Evolutionary conservation across 2,329 filamentous ascomycete genomes (phyloP).

Genomic region (Chrysoporthe deuterocubensis): DNA sequence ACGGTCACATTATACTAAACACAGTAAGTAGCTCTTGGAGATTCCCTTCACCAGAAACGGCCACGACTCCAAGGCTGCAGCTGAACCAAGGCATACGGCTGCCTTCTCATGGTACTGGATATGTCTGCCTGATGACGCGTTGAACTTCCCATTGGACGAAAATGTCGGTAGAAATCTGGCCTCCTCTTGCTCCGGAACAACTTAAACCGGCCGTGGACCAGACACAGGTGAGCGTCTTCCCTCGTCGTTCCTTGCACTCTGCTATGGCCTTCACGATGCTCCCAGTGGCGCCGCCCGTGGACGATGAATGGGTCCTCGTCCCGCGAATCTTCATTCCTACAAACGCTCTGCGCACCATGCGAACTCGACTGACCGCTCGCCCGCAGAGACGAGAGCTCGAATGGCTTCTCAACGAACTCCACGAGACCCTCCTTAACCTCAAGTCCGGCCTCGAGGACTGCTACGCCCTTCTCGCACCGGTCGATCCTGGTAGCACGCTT

Average conservation of each 20-base stretch:
- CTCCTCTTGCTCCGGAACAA: conserved; percentile 53
- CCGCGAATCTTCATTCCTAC: background rate
- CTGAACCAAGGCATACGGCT: background rate
- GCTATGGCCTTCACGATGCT: background rate
- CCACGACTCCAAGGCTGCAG: background rate
- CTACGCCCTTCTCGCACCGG: conserved; percentile 81
- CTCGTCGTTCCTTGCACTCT: background rate
- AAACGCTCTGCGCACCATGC: background rate
- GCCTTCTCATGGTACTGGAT: background rate
- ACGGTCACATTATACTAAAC: conserved; percentile 2
- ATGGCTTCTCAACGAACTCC: conserved; percentile 59
- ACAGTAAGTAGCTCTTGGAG: background rate
- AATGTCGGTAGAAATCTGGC: conserved; percentile 66
- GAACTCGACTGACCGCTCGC: conserved; percentile 17
- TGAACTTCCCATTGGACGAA: conserved; percentile 26
- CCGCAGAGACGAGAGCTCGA: conserved; percentile 55
- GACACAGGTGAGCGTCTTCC: conserved; percentile 50
- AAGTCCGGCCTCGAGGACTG: conserved; percentile 82
- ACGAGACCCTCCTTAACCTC: conserved; percentile 52
- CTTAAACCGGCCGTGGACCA: conserved; percentile 55
- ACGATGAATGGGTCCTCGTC: conserved; percentile 21
- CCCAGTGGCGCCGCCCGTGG: background rate
- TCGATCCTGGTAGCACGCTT: conserved; percentile 84
- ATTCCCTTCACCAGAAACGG: background rate
- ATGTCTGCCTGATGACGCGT: conserved; percentile 36